Evolutionary conservation across 108 stramenopile species (phyloP).

Genomic region (Skeletonema tropicum): DNA sequence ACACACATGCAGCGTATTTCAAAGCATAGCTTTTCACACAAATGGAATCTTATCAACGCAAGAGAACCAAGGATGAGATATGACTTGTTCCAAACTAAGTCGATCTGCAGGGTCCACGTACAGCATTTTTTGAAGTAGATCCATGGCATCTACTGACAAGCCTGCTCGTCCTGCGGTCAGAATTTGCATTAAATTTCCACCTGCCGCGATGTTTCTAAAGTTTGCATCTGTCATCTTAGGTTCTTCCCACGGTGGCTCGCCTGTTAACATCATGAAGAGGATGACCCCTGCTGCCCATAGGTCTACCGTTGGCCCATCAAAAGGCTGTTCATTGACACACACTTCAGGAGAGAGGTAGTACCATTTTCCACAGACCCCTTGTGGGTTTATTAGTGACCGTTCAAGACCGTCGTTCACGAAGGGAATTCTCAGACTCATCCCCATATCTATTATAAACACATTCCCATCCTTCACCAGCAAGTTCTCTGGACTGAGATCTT

Average conservation of each 20-base stretch:
- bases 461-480: conserved; percentile 52
- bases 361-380: conserved; percentile 76
- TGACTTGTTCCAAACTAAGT: conserved; percentile 62
- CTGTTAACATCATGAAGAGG: conserved; percentile 83
- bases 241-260: conserved; percentile 67
- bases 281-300: conserved; percentile 86
- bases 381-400: conserved; percentile 50
- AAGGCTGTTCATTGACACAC: conserved; percentile 42
- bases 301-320: conserved; percentile 81
- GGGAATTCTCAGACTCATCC: conserved; percentile 75
- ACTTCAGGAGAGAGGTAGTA: conserved; percentile 87
- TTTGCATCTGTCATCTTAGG: conserved; percentile 56
- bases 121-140: conserved; percentile 72
- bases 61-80: conserved; percentile 60
- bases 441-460: conserved; percentile 73
- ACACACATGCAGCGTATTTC: background rate
- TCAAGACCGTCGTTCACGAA: conserved; percentile 16
- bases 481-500: conserved; percentile 76
- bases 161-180: conserved; percentile 52
- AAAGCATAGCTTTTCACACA: background rate
- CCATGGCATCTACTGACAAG: conserved; percentile 42
- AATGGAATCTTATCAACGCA: background rate
- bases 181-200: conserved; percentile 40
- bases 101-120: conserved; percentile 60
- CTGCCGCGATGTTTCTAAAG: conserved; percentile 64